Base-by-base conservation (phyloP, 352 stramenopile species). In the Phytophthora uliginosa region DNA sequence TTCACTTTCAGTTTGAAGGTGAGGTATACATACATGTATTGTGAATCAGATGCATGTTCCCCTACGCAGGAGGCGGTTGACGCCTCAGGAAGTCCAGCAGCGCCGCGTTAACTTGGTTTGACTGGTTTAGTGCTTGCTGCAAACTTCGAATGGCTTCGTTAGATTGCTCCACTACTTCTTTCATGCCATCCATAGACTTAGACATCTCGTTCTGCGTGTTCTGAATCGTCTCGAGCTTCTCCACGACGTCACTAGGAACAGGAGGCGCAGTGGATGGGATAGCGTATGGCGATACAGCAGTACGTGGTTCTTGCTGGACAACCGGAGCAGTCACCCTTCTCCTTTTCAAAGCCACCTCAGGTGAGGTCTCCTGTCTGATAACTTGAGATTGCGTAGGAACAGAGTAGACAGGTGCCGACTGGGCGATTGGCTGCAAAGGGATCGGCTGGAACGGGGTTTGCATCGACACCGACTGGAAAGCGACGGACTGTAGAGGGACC, bases 31-130 rank as follows among this genome's bases (percentile, higher is more conserved):
- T n/a, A 50, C 17, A 13, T 50, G 8, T 13, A 50, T 50, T 50
- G 42, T 50, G 42, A 22, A 50, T 50, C 42, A 20, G 18, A 50
- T 50, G 42, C 42, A 50, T 20, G n/a, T 50, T 8, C 18, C 24
- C 48, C 33, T 52, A 73, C 12, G 54, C 45, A 62, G 42, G 22
- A 24, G 63, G 50, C 31, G 73, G 42, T 57, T 63, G 38, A 17
- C 36, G 56, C 24, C 48, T 65, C 47, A 78, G 45, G 50, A 78
- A 78, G 10, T 73, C 61, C 31, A 78, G 59, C 34, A 78, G 56
- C 9, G 68, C 69, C 26, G 73, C 48, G 10, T 74, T 79, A n/a
- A 74, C 69, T 64, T 78, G 66, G 20, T 73, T 78, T 7, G 72
- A 76, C 52, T 79, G 73, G 12, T 42, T 64, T 38, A 79, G 48